These are phyloP conservation scores for Bothriochloa decipiens DNA, from an alignment of 176 grass and related monocot genomes.

Conservation along the genomic window DNA sequence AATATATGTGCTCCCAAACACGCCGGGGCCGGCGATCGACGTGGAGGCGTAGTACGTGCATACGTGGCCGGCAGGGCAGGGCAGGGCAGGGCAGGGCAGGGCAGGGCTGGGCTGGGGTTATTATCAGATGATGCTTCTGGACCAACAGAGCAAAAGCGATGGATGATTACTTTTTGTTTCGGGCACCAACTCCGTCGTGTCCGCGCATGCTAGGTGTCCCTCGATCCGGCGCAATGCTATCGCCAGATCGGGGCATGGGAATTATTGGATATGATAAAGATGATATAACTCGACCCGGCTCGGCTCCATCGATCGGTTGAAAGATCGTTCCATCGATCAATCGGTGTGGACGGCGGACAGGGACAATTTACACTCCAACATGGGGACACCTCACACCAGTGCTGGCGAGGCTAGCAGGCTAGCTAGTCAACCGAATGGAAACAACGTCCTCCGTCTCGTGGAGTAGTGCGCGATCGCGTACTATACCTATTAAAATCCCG, in stretches of 20 bases:
- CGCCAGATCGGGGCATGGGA: background rate
- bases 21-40: background rate
- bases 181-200: background rate
- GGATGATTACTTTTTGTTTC: background rate
- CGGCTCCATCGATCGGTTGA: background rate
- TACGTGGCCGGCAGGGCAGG: background rate
- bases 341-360: background rate
- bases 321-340: background rate
- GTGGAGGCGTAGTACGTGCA: background rate
- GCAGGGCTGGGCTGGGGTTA: background rate
- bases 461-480: background rate
- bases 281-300: background rate
- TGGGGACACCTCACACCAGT: background rate
- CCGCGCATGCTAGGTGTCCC: background rate
- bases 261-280: constrained; percentile 5
- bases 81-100: too few relatives aligned
- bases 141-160: background rate
- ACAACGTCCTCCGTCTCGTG: background rate
- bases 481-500: background rate
- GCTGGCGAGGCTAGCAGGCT: background rate
- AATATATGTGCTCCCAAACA: constrained; percentile 6
- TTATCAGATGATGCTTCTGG: background rate
- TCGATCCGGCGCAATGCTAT: background rate
- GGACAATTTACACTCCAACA: background rate
- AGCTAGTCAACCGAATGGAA: constrained; percentile 5